Evolutionary conservation across 2,329 filamentous ascomycete species (phyloP).

Genomic region (Colletotrichum shisoi): DNA sequence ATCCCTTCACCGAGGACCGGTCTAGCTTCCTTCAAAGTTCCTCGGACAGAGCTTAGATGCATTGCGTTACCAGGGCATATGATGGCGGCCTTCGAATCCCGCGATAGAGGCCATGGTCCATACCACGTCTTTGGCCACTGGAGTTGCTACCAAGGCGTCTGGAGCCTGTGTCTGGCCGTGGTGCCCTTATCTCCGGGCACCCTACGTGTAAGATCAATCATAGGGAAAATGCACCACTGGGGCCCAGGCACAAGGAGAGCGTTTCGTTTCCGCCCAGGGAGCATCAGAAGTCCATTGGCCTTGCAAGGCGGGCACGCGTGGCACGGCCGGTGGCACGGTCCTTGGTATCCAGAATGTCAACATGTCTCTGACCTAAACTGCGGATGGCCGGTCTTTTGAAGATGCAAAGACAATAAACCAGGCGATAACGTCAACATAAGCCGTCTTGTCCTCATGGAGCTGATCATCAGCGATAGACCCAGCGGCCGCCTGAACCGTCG

Average conservation of each 20-base stretch:
- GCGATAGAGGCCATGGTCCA: neutral
- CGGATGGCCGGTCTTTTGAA: neutral
- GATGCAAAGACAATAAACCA: constrained; percentile 2
- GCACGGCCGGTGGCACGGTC: neutral
- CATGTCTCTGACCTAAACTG: neutral
- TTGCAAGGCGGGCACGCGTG: neutral
- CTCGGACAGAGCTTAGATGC: constrained; percentile 8
- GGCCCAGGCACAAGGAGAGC: neutral
- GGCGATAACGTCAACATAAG: constrained; percentile 4
- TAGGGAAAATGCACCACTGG: neutral
- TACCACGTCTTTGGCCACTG: neutral
- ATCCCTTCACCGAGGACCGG: constrained; percentile 8
- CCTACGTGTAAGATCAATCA: neutral
- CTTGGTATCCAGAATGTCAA: neutral
- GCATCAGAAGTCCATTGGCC: neutral
- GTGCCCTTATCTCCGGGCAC: neutral
- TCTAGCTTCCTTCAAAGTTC: constrained; percentile 34
- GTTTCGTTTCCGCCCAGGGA: neutral
- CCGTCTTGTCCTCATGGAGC: neutral
- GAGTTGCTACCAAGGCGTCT: neutral
- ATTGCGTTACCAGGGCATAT: neutral
- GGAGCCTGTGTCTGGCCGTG: neutral
- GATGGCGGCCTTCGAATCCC: neutral
- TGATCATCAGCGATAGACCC: constrained; percentile 18
- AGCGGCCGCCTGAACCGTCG: neutral